A percentile compares a stretch with the other conserved stretches of the same genome.
Conservation (phyloP, 129 eudicot genomes). For the Sambucus nigra region DNA sequence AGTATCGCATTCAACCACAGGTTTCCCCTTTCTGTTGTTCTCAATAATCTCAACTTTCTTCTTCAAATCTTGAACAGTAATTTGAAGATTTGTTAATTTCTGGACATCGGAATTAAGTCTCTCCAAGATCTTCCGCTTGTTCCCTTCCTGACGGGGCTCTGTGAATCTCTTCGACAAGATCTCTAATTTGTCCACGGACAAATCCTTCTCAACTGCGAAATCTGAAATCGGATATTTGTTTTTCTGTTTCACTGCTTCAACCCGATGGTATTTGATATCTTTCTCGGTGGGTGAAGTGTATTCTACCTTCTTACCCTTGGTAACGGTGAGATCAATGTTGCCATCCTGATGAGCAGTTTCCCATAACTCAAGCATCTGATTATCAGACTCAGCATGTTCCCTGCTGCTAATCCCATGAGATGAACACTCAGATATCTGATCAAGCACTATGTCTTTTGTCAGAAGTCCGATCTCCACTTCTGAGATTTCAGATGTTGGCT, state of each 20-base stretch:
- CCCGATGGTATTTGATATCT: slow-evolving; percentile 6
- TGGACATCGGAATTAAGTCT: slow-evolving; percentile 73
- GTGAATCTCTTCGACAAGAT: slow-evolving; percentile 47
- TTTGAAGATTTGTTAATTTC: slow-evolving; percentile 77
- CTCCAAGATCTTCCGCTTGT: slow-evolving; percentile 55
- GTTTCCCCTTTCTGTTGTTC: slow-evolving; percentile 47
- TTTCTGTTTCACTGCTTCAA: slow-evolving; percentile 23
- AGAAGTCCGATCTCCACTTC: slow-evolving; percentile 38
- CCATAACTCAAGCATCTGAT: slow-evolving; percentile 48
- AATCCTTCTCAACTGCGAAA: slow-evolving; percentile 30
- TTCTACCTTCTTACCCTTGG: slow-evolving; percentile 19
- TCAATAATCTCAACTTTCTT: slow-evolving; percentile 49
- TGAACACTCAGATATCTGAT: slow-evolving; percentile 73
- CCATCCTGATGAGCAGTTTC: slow-evolving; percentile 46
- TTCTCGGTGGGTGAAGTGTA: slow-evolving; percentile 23
- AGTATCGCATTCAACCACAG: slow-evolving; percentile 41
- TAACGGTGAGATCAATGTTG: slow-evolving; percentile 33
- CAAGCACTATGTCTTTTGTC: slow-evolving; percentile 83
- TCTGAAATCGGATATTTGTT: slow-evolving; percentile 23
- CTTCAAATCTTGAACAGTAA: slow-evolving; percentile 82
- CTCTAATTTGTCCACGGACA: slow-evolving; percentile 48
- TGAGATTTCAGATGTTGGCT: slow-evolving; percentile 45
- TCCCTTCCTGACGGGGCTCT: slow-evolving; percentile 40
- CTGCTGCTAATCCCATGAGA: slow-evolving; percentile 44
- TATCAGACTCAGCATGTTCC: slow-evolving; percentile 24